Base-by-base conservation (phyloP, 495 filamentous ascomycete species). In the Glarea lozoyensis region DNA sequence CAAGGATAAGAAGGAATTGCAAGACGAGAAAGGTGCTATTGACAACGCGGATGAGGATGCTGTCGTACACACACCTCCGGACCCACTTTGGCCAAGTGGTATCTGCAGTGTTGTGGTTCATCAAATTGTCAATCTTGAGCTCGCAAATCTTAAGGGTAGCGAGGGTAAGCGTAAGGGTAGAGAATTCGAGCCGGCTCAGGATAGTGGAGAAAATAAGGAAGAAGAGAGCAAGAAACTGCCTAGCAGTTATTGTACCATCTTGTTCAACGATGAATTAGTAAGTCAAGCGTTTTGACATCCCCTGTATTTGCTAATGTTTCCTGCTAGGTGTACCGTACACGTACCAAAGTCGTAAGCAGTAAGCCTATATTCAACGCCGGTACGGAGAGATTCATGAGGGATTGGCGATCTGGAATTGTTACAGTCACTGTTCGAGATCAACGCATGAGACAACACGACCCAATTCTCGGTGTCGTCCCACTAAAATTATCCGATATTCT, bases 291-390 rank as follows among this genome's bases (percentile, higher is more conserved):
- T 43, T 59, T 46, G 17, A 16, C 33, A 20, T 2, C 23, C 7
- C 3, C 46, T 24, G 18, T 25, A 4, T 4, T 33, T 57, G 36
- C 23, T 42, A 30, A 38, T 19, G 5, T 18, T 15, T 29, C 6
- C n/a, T n/a, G 10, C 4, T 34, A 51, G 52, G 48, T 89, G 37
- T 97, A 95, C 65, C 84, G 87, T 48, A 97, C 90, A 22, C 79
- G 90, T 50, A 70, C 83, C 16, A 96, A 97, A 64, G 88, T 86
- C 19, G 80, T 94, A 10, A 93, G 84, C 49, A 89, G 84, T 34
- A 88, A 89, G 61, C 90, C 90, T 9, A 95, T 96, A 49, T 97
- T 94, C 68, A 94, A 96, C 52, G 89, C 90, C 11, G 90, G 90
- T 25, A 94, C 88, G 4, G 90, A 97, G 57, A 75, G 85, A 2